Conservation (phyloP, 2,329 filamentous ascomycete species). For the Falciphora oryzae region DNA sequence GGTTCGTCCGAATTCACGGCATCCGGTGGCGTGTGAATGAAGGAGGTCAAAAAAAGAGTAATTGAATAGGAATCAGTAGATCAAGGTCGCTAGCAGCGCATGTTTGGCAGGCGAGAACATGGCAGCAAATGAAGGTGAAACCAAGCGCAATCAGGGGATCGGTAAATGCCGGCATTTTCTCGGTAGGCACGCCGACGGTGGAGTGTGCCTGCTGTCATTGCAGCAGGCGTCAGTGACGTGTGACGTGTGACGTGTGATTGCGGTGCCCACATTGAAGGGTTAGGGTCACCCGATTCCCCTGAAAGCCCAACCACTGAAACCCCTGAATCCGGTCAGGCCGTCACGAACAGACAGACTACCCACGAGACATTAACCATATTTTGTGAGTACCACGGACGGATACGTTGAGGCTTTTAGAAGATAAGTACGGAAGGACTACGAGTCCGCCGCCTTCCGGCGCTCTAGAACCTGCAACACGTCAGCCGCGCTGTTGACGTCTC, state of each 20-base stretch:
- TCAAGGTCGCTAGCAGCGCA: not conserved
- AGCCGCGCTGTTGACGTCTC: slow-evolving; percentile 69
- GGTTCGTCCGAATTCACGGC: not conserved
- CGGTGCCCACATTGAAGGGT: not conserved
- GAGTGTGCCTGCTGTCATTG: not conserved
- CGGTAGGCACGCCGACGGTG: not conserved
- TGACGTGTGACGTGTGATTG: not conserved
- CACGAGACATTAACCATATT: not conserved
- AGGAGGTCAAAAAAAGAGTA: too few relatives aligned
- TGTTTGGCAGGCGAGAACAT: not conserved
- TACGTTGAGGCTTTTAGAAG: not conserved
- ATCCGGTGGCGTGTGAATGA: not conserved
- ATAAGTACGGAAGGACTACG: slow-evolving; percentile 6
- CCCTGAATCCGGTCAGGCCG: not conserved
- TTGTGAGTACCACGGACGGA: not conserved
- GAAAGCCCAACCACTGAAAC: not conserved
- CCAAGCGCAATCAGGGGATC: not conserved
- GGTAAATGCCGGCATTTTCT: not conserved
- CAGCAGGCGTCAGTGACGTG: not conserved
- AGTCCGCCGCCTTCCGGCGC: slow-evolving; percentile 37
- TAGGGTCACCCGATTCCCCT: not conserved
- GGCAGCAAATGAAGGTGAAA: not conserved
- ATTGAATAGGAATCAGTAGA: too few relatives aligned
- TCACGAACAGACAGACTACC: not conserved
- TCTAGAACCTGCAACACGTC: slow-evolving; percentile 80